phyloP scores from a whole-genome alignment of 2,329 filamentous ascomycete genomes.

The Diaporthe citrichinensis region DNA sequence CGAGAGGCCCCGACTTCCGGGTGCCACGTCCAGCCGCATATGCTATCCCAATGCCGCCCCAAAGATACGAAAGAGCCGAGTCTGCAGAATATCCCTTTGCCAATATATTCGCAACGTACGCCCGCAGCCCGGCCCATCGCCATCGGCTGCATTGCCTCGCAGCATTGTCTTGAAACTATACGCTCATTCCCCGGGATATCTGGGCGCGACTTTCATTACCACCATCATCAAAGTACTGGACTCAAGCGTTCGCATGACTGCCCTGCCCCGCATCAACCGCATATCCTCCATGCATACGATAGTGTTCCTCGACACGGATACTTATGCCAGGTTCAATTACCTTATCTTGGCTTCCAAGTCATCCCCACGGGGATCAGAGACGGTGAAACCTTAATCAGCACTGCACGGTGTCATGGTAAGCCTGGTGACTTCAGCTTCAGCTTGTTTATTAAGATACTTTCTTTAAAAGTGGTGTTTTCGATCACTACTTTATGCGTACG shows the following conservation, averaged over 20 bases:
- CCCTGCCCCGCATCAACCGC: background rate
- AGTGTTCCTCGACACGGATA: background rate
- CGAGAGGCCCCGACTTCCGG: background rate
- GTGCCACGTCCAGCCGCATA: background rate
- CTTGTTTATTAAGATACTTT: background rate
- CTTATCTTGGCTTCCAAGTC: background rate
- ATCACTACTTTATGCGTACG: conserved; percentile 12
- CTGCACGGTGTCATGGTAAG: background rate
- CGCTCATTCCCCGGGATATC: background rate
- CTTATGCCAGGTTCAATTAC: background rate
- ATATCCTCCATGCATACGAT: background rate
- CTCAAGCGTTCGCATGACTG: background rate
- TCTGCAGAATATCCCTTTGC: background rate
- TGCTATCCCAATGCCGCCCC: background rate
- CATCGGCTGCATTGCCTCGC: background rate
- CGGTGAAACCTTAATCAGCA: background rate
- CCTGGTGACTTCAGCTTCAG: background rate
- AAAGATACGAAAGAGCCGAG: background rate
- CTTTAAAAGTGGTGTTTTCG: background rate
- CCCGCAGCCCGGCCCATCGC: background rate
- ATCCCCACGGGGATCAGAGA: background rate
- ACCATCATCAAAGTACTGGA: background rate
- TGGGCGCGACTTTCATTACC: background rate
- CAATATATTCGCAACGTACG: background rate
- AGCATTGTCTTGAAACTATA: background rate